These are phyloP conservation scores for Adansonia rubrostipa DNA, from an alignment of 441 rosid genomes.

Conservation along the genomic window DNA sequence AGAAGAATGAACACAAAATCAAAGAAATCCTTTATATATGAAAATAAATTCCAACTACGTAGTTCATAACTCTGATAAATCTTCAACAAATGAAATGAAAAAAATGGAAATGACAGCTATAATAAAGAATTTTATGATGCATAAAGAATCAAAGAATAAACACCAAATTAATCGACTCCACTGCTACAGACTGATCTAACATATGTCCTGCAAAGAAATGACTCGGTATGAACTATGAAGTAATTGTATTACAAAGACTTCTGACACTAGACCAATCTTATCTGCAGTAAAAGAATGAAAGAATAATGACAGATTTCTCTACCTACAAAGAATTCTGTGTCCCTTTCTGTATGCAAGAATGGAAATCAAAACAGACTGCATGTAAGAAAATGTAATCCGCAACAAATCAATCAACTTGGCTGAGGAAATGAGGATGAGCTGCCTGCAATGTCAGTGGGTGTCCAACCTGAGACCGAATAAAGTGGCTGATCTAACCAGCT, in stretches of 20 bases:
- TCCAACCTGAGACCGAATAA: conserved; percentile 87
- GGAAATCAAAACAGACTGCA: conserved; percentile 19
- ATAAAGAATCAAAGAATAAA: conserved; percentile 60
- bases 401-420: conserved; percentile 41
- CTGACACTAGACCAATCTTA: conserved; percentile 37
- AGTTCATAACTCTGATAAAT: conserved; percentile 19
- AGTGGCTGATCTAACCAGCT: conserved; percentile 87
- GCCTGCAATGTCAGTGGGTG: conserved; percentile 58
- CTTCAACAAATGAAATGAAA: conserved; percentile 22
- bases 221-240: conserved; percentile 42
- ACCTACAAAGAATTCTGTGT: conserved; percentile 67
- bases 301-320: conserved; percentile 49
- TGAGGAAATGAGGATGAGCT: conserved; percentile 63
- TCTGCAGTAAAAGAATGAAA: conserved; percentile 71
- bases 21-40: too few species aligned
- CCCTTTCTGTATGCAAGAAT: conserved; percentile 42
- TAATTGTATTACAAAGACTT: conserved; percentile 31
- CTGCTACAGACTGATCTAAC: conserved; percentile 33
- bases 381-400: conserved; percentile 36
- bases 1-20: too few species aligned
- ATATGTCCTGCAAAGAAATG: conserved; percentile 34
- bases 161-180: conserved; percentile 31
- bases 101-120: conserved; percentile 22
- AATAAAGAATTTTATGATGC: conserved; percentile 42
- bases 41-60: neutral